These are phyloP conservation scores for Henckelia pumila DNA, from an alignment of 257 asterid species.

Conservation along the genomic window DNA sequence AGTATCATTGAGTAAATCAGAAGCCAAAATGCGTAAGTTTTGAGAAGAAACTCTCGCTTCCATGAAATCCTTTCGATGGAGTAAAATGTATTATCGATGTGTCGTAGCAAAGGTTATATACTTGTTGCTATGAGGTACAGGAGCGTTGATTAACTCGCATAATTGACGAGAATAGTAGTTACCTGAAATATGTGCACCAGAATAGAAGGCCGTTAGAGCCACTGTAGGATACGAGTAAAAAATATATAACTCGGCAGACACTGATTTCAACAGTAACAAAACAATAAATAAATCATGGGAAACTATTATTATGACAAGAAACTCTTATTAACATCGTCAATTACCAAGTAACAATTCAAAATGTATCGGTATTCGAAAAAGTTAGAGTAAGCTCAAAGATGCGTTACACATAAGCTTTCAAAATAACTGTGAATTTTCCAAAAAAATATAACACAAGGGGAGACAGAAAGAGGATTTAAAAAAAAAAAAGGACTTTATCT, in stretches of 20 bases:
- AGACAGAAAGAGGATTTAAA: too few relatives aligned
- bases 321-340: too few relatives aligned
- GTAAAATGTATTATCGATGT: constrained; percentile 15
- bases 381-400: background rate
- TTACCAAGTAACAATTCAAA: background rate
- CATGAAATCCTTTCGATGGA: constrained; percentile 40
- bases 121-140: constrained; percentile 19
- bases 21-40: constrained; percentile 57
- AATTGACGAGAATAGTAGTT: background rate
- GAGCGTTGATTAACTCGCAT: constrained; percentile 20
- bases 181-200: too few relatives aligned
- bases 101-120: constrained; percentile 5
- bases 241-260: background rate
- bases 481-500: too few relatives aligned
- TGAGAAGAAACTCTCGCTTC: constrained; percentile 73
- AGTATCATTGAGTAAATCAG: constrained; percentile 61
- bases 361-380: too few relatives aligned
- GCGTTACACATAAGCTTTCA: background rate
- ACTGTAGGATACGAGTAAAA: background rate
- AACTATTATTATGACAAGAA: too few relatives aligned
- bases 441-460: too few relatives aligned
- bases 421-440: too few relatives aligned
- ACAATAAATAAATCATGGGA: too few relatives aligned
- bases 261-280: too few relatives aligned
- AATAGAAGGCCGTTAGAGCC: background rate